Evolutionary conservation across 225 moss, liverwort and hornwort genomes (phyloP), one percentile per base, ranked within the genome.

Genomic region (Marchantia paleacea): DNA sequence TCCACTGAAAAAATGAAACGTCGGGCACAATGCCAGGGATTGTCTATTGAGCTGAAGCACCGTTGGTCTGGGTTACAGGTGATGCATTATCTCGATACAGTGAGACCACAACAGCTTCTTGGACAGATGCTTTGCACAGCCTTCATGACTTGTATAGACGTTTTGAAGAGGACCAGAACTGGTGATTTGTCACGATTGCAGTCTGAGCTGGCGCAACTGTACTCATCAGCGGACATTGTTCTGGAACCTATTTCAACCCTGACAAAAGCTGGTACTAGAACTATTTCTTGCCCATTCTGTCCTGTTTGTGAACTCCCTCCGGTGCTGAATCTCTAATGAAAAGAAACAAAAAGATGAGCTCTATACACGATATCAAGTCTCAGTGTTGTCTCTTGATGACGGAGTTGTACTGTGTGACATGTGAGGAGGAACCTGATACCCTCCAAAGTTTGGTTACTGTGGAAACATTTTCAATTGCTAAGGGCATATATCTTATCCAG

Each of bases 21-120:
- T 10, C 14, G 69, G 69, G 47, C 49, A 29, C n/a, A 47, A 24
- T 73, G 3, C 12, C 19, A n/a, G 52, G 49, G 2, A 52, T 24
- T 73, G 24, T 52, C 7, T 20, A 52, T 25, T 24, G 48, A 70
- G 16, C 47, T 13, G 39, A 39, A 39, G 39, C 39, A 39, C 19
- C 39, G 20, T 39, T n/a, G n/a, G n/a, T 70, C 39, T 52, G n/a
- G 58, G 20, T 67, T 54, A 47, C 91, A 97, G 95, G 97, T 94
- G 60, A 84, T 95, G 79, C 95, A 99, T 79, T 95, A 99, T 78
- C 84, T 99, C 78, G 97, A 99, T 79, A 99, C 93, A 50, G 80
- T 99, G 52, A 87, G 83, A 86, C 97, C 97, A 65, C 93, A 95
- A 81, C 91, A 94, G 76, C 79, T 99, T 75, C 85, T 99, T 82